Percentiles rank a stretch among this genome's conserved stretches.
phyloP scores from a whole-genome alignment of 208 protist species.

The Trypanosoma cruzi region DNA sequence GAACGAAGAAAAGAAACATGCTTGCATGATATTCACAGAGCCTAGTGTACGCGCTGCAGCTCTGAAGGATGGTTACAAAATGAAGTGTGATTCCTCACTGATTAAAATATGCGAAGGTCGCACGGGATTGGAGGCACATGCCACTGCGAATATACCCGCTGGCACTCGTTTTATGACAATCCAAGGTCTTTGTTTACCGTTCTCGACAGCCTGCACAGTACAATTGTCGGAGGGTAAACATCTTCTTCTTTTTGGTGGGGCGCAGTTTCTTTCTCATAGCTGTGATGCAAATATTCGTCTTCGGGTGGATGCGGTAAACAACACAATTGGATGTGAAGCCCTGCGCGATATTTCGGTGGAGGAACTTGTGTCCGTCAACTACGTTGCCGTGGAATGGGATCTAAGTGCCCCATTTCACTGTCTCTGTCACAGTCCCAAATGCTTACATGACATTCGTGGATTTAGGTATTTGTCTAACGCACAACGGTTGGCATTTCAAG shows the following conservation, averaged over 20 bases:
- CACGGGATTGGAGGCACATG: constrained; percentile 69
- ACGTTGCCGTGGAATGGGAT: constrained; percentile 86
- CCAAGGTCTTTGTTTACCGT: not conserved
- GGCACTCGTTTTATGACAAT: constrained; percentile 59
- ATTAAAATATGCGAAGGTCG: constrained; percentile 61
- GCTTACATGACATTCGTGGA: constrained; percentile 69
- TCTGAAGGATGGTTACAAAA: constrained; percentile 44
- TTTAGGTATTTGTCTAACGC: constrained; percentile 75
- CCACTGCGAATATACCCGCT: constrained; percentile 41
- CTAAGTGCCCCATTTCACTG: constrained; percentile 77
- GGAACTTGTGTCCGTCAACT: constrained; percentile 82
- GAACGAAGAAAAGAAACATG: constrained; percentile 29
- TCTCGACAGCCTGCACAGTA: not conserved
- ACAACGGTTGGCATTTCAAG: constrained; percentile 42
- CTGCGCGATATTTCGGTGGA: constrained; percentile 61
- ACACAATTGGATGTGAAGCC: constrained; percentile 73
- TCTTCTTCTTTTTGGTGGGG: constrained; percentile 72
- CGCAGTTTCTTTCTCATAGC: constrained; percentile 83
- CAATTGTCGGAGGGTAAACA: constrained; percentile 46
- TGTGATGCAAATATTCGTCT: constrained; percentile 82
- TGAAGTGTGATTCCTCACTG: constrained; percentile 43
- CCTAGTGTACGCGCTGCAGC: constrained; percentile 52
- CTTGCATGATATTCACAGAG: constrained; percentile 49
- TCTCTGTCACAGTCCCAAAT: constrained; percentile 56
- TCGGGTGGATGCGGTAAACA: constrained; percentile 60